Evolutionary conservation across 2,329 filamentous ascomycete species (phyloP), one percentile per base, ranked within the genome.

Genomic region (Rhynchosporium secalis): DNA sequence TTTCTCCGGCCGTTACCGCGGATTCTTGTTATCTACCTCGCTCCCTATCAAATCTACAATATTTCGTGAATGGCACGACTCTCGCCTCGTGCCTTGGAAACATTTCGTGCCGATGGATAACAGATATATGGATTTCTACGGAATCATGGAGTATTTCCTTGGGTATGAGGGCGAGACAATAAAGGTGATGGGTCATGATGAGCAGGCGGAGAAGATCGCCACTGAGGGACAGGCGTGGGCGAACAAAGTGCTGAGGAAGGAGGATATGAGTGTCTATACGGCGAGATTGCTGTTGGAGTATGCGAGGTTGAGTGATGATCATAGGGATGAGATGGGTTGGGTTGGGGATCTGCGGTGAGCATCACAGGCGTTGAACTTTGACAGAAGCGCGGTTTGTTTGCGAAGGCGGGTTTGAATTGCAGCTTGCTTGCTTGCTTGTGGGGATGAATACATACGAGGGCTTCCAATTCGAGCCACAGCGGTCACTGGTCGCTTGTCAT

Each of bases 81-180:
- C 81, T 51, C 81, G 91, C 1, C 78, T 95, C 1, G 78, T 91
- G 1, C 81, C 89, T 0, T 95, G 91, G 91, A 85, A 86, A 70
- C 91, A 95, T 75, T 94, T 91, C 69, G 87, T 93, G 2, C 91
- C 91, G 3, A 89, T 95, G 85, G 89, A 92, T 72, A 89, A 84
- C 70, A 83, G 87, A 0, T 92, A 87, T 70, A 77, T 83, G 47
- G 91, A 93, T 72, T 84, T 89, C 71, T 92, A 86, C 66, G 87
- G 85, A 36, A 87, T 91, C 60, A 83, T 92, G 82, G 83, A 89
- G 68, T 93, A 91, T 71, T 92, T 93, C 69, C 67, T 91, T 1
- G 88, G 88, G 0, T 88, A 87, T 69, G 76, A 78, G 1, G 83
- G 80, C 46, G 64, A 70, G 29, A 66, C 68, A n/a, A 47, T 66